Conservation (phyloP, 176 grass and related monocot species). For the Miscanthus lutarioriparius region DNA sequence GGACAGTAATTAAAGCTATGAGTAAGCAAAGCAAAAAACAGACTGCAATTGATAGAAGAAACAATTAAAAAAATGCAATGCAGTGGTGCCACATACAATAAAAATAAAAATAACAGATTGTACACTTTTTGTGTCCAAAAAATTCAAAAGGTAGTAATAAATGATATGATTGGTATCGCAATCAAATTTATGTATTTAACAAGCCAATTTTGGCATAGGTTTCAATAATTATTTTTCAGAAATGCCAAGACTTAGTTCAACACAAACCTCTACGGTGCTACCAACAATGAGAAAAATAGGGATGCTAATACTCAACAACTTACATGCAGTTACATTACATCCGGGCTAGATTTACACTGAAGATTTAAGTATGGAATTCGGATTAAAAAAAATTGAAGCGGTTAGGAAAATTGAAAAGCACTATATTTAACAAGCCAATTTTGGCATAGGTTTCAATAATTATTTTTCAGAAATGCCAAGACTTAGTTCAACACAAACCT, state of each 20-base stretch:
- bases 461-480: background rate
- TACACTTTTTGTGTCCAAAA: background rate
- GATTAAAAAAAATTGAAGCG: background rate
- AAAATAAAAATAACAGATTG: background rate
- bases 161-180: background rate
- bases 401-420: too few relatives aligned
- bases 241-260: background rate
- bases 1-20: constrained; percentile 22
- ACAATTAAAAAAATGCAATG: background rate
- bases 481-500: background rate
- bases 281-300: background rate
- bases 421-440: background rate
- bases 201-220: background rate
- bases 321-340: background rate
- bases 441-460: constrained; percentile 1
- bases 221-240: background rate
- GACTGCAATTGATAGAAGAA: constrained; percentile 6
- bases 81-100: constrained; percentile 4
- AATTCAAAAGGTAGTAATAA: background rate
- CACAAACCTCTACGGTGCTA: background rate
- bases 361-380: constrained; percentile 16
- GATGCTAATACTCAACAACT: background rate
- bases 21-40: constrained; percentile 6
- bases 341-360: constrained; percentile 1
- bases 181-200: background rate